These are phyloP conservation scores for Annulohypoxylon stygium DNA, from an alignment of 495 filamentous ascomycete species.

Conservation along the genomic window DNA sequence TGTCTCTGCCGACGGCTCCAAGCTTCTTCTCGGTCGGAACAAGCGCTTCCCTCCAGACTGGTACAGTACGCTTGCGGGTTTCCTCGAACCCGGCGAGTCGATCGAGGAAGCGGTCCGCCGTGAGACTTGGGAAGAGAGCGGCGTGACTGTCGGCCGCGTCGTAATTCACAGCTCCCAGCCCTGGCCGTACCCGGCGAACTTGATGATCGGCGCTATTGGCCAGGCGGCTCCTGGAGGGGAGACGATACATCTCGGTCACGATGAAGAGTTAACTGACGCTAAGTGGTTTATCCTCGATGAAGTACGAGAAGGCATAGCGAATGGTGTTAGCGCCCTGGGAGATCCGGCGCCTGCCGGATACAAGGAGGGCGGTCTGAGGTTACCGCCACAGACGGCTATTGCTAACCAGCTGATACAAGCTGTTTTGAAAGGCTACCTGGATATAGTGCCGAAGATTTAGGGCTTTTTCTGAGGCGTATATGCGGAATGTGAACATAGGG, in stretches of 20 bases:
- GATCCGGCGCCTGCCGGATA: slow-evolving; percentile 73
- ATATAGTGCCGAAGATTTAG: slow-evolving; percentile 56
- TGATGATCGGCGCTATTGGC: slow-evolving; percentile 95
- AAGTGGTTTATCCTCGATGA: slow-evolving; percentile 85
- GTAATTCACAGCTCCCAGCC: slow-evolving; percentile 94
- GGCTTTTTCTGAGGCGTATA: neutral
- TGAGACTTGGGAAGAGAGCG: slow-evolving; percentile 96
- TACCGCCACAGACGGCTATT: slow-evolving; percentile 83
- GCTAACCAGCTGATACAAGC: slow-evolving; percentile 76
- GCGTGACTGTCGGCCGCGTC: slow-evolving; percentile 86
- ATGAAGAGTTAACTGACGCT: slow-evolving; percentile 91
- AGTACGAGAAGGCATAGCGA: slow-evolving; percentile 70
- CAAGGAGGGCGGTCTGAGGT: slow-evolving; percentile 75
- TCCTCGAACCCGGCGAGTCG: slow-evolving; percentile 93
- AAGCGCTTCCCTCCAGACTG: slow-evolving; percentile 85
- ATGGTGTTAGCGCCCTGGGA: slow-evolving; percentile 74
- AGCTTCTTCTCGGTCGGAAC: slow-evolving; percentile 85
- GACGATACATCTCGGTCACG: slow-evolving; percentile 83
- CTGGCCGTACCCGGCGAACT: slow-evolving; percentile 73
- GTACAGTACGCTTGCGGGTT: slow-evolving; percentile 93
- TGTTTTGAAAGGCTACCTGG: slow-evolving; percentile 59
- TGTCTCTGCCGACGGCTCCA: slow-evolving; percentile 77
- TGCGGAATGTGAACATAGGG: neutral
- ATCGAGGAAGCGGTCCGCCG: slow-evolving; percentile 95
- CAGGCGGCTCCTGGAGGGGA: slow-evolving; percentile 86